Conservation (phyloP, 2,329 filamentous ascomycete genomes). For the Scedosporium minutisporum region DNA sequence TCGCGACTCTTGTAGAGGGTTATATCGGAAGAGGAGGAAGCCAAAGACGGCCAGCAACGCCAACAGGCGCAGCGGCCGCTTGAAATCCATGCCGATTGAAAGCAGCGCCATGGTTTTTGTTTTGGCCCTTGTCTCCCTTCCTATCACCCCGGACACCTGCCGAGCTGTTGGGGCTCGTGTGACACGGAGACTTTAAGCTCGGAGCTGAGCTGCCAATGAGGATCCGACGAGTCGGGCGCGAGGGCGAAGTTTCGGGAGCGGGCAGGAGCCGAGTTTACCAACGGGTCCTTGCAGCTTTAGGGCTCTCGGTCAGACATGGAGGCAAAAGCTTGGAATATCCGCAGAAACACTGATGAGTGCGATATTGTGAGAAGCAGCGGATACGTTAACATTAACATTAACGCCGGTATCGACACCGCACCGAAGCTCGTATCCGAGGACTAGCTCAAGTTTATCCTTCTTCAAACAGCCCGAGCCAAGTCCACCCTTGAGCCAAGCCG, state of each 20-base stretch:
- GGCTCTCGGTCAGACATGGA: not conserved
- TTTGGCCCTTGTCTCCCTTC: not conserved
- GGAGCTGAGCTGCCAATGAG: too few relatives aligned
- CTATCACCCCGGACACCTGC: too few relatives aligned
- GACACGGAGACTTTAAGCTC: too few relatives aligned
- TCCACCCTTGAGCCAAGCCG: too few relatives aligned
- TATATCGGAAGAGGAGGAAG: not conserved
- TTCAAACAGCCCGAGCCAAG: too few relatives aligned
- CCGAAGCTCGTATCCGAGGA: too few relatives aligned
- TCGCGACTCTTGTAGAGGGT: not conserved
- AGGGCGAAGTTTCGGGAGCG: not conserved
- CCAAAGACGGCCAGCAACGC: not conserved
- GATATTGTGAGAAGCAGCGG: too few relatives aligned
- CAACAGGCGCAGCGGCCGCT: slow-evolving; percentile 1
- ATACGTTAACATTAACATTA: too few relatives aligned
- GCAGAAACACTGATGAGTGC: not conserved
- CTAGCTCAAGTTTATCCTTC: too few relatives aligned
- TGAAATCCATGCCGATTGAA: slow-evolving; percentile 1
- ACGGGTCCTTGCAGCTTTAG: not conserved
- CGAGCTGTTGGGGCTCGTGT: too few relatives aligned
- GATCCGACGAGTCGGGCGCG: not conserved
- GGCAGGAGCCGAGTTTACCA: not conserved
- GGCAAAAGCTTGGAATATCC: not conserved
- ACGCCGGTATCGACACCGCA: too few relatives aligned
- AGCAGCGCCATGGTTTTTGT: not conserved